Base-by-base conservation (phyloP, 176 grass and related monocot genomes). In the Melocanna baccifera region DNA sequence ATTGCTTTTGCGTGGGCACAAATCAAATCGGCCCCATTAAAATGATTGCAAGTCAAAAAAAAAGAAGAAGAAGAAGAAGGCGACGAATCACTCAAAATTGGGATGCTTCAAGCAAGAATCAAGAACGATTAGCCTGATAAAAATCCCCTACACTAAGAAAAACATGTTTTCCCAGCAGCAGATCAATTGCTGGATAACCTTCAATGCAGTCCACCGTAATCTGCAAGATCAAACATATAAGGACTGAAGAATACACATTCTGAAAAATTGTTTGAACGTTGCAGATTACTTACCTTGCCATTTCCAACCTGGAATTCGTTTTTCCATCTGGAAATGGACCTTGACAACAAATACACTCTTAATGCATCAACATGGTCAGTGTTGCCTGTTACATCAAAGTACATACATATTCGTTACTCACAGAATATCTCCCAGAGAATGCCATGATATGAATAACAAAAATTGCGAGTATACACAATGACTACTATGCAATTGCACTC, bases 71-170 rank as follows among this genome's bases (percentile, higher is more conserved):
- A n/a, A n/a, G n/a, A n/a, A 2, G n/a, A 18, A 9, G 36, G 12
- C 3, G 22, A 86, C 3, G 22, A 86, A 72, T 9, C 67, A 83
- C 46, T 78, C 55, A 90, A 86, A 86, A 79, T 28, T 73, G 46
- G 73, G 67, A 59, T 48, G 47, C 56, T 67, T 56, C 7, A 53
- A 39, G 78, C 15, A 59, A 79, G 43, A 86, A 63, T 63, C 61
- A 90, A 23, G 88, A 90, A 72, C 79, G 85, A 5, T 28, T 88
- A 78, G 87, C 84, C 79, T 78, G 71, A 37, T 83, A 92, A 75
- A 84, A 90, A 90, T 95, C 96, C 18, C 83, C 96, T 69, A 79
- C 80, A 56, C 89, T 89, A 9, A 98, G 86, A 76, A 98, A 95
- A 56, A 98, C 50, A 85, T 98, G 91, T 41, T 90, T 91, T 72